phyloP scores from a whole-genome alignment of 2,329 filamentous ascomycete species.

The Cladosporium sp. region DNA sequence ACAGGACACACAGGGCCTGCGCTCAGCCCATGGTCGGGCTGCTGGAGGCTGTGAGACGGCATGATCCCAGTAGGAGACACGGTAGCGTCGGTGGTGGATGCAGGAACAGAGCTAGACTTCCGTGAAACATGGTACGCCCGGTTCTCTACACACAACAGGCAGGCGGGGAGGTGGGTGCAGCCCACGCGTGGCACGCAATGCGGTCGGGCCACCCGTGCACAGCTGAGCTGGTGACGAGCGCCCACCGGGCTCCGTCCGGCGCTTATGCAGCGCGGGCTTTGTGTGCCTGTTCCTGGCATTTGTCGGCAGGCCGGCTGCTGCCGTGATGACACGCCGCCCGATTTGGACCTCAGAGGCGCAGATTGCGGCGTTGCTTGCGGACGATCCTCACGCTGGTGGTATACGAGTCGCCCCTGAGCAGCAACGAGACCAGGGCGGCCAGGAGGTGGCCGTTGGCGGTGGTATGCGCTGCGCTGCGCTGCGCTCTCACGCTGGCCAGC shows the following conservation, averaged over 20 bases:
- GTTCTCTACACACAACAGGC: constrained; percentile 4
- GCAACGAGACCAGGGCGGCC: neutral
- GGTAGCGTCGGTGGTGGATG: constrained; percentile 12
- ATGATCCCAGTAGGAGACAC: constrained; percentile 8
- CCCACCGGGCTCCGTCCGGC: constrained; percentile 9
- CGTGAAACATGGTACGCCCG: constrained; percentile 12
- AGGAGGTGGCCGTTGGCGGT: neutral
- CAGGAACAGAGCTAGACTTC: constrained; percentile 9
- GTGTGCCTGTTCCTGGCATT: constrained; percentile 11
- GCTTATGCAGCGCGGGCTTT: constrained; percentile 5
- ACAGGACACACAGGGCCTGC: constrained; percentile 2
- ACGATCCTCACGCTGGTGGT: neutral
- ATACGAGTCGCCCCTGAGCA: constrained; percentile 8
- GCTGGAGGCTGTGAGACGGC: constrained; percentile 11
- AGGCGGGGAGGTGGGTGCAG: constrained; percentile 4
- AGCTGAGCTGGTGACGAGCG: neutral
- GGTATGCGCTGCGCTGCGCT: neutral
- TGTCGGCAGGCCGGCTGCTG: neutral
- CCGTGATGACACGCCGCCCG: neutral
- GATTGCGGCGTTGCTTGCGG: neutral
- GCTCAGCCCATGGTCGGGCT: constrained; percentile 8
- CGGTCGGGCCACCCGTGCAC: neutral
- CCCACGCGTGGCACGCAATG: constrained; percentile 11
- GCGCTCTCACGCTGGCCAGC: neutral
- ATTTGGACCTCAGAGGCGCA: neutral